These are phyloP conservation scores for Solanum chmielewskii DNA, from an alignment of 257 asterid genomes.

Conservation along the genomic window DNA sequence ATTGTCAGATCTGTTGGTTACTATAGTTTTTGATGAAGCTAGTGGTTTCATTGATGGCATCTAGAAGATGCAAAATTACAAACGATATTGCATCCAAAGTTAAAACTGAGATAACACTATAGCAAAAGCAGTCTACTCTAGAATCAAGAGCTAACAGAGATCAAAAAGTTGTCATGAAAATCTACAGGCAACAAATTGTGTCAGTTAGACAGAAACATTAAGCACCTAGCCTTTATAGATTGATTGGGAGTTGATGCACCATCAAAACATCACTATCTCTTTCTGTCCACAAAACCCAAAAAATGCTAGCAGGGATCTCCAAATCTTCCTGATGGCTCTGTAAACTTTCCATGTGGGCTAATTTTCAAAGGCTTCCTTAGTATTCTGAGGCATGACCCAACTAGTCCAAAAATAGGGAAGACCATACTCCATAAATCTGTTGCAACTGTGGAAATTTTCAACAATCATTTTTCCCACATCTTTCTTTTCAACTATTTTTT, in stretches of 20 bases:
- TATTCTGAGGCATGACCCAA: not conserved
- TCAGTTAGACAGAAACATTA: not conserved
- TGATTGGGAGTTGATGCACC: not conserved
- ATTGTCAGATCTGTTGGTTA: not conserved
- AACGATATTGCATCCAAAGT: not conserved
- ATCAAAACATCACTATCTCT: not conserved
- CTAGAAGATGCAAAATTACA: not conserved
- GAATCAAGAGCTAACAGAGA: not conserved
- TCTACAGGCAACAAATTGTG: not conserved
- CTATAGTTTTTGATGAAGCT: not conserved
- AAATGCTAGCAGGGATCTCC: not conserved
- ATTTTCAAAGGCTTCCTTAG: not conserved
- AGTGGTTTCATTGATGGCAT: not conserved
- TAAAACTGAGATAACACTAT: not conserved
- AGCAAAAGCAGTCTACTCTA: not conserved
- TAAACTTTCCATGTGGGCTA: not conserved
- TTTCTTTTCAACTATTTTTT: not conserved
- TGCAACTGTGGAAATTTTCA: not conserved
- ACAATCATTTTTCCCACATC: not conserved
- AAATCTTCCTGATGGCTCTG: not conserved
- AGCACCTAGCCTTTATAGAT: not conserved
- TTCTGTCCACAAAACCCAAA: not conserved
- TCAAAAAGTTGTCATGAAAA: not conserved
- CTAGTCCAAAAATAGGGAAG: not conserved
- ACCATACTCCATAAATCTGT: not conserved